phyloP scores from a whole-genome alignment of 2,329 filamentous ascomycete species.

The Colletotrichum truncatum region DNA sequence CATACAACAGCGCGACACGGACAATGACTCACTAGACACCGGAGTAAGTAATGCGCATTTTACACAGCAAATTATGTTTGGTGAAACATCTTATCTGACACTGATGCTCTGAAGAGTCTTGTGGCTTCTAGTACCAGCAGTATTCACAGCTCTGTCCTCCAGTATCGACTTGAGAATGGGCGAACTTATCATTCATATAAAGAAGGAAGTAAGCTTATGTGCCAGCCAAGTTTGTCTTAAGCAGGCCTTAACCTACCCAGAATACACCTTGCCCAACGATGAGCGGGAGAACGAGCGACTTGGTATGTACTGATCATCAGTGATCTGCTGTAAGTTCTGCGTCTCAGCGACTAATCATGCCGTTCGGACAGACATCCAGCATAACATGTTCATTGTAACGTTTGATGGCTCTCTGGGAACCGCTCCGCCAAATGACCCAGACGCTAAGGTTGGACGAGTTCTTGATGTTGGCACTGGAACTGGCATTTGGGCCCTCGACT shows the following conservation, averaged over 20 bases:
- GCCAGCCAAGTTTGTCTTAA: not conserved
- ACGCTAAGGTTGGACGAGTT: conserved; percentile 31
- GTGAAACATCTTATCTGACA: no score
- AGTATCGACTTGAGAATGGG: conserved; percentile 47
- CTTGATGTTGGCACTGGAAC: conserved; percentile 60
- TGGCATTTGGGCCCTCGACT: conserved; percentile 55
- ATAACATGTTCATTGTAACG: conserved; percentile 37
- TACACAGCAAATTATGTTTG: not conserved
- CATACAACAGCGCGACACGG: not conserved
- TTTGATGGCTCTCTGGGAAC: conserved; percentile 35
- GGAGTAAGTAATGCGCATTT: not conserved
- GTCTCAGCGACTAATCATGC: not conserved
- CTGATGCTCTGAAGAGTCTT: not conserved
- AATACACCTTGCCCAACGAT: conserved; percentile 38
- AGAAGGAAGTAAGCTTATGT: conserved; percentile 30
- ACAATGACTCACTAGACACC: not conserved
- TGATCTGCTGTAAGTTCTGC: no score
- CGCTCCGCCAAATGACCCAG: conserved; percentile 27
- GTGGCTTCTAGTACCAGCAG: not conserved
- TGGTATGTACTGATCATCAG: conserved; percentile 5
- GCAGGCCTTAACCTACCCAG: not conserved
- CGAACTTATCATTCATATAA: conserved; percentile 47
- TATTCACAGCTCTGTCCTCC: not conserved
- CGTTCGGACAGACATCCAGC: conserved; percentile 35
- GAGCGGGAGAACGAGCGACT: conserved; percentile 36